Evolutionary conservation across 2,329 filamentous ascomycete genomes (phyloP), one percentile per base, ranked within the genome.

Genomic region (Aspergillus flavus): DNA sequence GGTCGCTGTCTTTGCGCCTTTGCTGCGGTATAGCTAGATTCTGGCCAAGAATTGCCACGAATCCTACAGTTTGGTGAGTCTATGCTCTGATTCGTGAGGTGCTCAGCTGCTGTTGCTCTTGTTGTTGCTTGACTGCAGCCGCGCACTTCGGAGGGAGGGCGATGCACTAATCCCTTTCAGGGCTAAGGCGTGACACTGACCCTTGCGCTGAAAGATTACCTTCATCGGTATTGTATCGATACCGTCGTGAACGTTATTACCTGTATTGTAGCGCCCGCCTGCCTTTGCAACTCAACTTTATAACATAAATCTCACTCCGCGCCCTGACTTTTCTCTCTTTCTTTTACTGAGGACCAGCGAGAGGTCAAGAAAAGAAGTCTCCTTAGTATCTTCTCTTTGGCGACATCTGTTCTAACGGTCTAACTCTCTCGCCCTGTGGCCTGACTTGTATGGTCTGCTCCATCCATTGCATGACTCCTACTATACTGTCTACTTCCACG

Each of bases 181-280:
- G 63, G 23, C 41, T 66, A 67, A 61, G 19, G 58, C 41, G 65
- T 68, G 63, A 64, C 63, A 65, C 48, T 52, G 48, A 34, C 48
- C 48, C 19, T 52, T 52, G 3, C 2, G 16, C 16, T 32, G 48
- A 52, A 59, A 65, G 61, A 65, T 63, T 61, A 61, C 57, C 43
- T 4, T 19, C 53, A 43, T 52, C 41, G 6, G 21, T 58, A 57
- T 48, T 14, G 66, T 68, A 65, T 50, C 9, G 34, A 45, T 53
- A 56, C 21, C 21, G 50, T 19, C 11, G 21, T 34, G 30, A 36
- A 23, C 32, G 34, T 55, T 56, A 64, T n/a, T 52, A 52, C 48
- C 59, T 45, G 64, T 65, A 62, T 50, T 36, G 36, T 45, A 55
- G 28, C 19, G 19, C 48, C 48, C 21, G 19, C 34, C 59, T 62